phyloP scores from a whole-genome alignment of 495 filamentous ascomycete species.

The Cryomyces minteri region DNA sequence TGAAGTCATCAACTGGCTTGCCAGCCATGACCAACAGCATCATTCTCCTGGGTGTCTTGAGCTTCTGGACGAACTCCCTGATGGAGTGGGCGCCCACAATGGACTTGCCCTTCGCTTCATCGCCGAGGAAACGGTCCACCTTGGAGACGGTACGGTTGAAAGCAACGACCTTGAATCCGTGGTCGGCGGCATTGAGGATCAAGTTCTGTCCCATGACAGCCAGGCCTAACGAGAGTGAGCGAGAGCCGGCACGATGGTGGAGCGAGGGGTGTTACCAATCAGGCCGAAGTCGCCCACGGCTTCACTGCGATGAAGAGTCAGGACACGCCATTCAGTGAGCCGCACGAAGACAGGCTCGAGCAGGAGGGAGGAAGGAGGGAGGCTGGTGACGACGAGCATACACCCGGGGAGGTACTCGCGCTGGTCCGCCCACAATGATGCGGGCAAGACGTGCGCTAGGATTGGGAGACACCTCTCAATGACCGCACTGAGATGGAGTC shows the following conservation, averaged over 20 bases:
- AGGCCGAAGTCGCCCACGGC: constrained; percentile 74
- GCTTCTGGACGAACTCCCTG: constrained; percentile 83
- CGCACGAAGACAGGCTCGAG: too few relatives aligned
- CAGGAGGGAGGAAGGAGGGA: too few relatives aligned
- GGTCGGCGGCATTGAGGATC: constrained; percentile 95
- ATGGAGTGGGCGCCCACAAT: constrained; percentile 87
- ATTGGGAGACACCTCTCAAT: constrained; percentile 24
- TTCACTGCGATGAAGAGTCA: background rate
- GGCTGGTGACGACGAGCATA: too few relatives aligned
- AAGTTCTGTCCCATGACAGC: constrained; percentile 98
- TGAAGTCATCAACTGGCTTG: constrained; percentile 95
- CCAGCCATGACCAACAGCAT: constrained; percentile 98
- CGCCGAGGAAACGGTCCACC: constrained; percentile 79
- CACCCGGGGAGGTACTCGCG: constrained; percentile 2
- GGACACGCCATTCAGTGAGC: background rate
- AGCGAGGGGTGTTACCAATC: constrained; percentile 43
- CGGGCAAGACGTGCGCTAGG: constrained; percentile 68
- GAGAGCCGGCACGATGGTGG: too few relatives aligned
- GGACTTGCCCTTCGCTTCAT: constrained; percentile 48
- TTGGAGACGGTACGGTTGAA: constrained; percentile 97
- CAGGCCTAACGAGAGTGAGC: constrained; percentile 26
- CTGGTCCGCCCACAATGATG: constrained; percentile 46
- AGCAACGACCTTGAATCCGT: constrained; percentile 87
- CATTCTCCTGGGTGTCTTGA: constrained; percentile 88
- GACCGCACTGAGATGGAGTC: background rate